phyloP scores from a whole-genome alignment of 805 yeast species.

The Candida endomychidarum region DNA sequence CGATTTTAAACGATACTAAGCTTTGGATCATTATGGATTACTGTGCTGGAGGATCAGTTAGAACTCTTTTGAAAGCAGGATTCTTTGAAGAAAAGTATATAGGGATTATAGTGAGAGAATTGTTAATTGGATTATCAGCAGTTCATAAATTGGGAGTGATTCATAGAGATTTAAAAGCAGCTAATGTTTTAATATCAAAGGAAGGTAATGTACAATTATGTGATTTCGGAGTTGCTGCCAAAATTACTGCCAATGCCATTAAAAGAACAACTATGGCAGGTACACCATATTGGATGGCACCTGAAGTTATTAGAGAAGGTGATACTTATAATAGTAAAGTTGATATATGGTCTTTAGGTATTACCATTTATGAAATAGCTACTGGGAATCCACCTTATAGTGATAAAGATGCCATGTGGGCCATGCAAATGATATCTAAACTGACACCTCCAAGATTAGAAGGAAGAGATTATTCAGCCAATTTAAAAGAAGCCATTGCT shows the following conservation, averaged over 20 bases:
- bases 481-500: constrained; percentile 85
- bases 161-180: constrained; percentile 96
- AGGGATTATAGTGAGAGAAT: constrained; percentile 82
- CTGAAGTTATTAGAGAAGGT: constrained; percentile 94
- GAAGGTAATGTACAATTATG: constrained; percentile 90
- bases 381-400: constrained; percentile 98
- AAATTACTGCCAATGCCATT: constrained; percentile 67
- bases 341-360: constrained; percentile 97
- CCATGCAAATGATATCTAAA: constrained; percentile 89
- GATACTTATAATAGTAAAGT: constrained; percentile 86
- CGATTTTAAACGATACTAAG: constrained; percentile 82
- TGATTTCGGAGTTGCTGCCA: constrained; percentile 99
- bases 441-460: constrained; percentile 94
- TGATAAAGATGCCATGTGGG: constrained; percentile 91
- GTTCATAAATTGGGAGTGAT: constrained; percentile 90
- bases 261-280: constrained; percentile 95
- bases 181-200: constrained; percentile 84
- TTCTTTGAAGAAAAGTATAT: constrained; percentile 80
- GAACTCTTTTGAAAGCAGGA: constrained; percentile 86
- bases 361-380: constrained; percentile 89
- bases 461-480: constrained; percentile 76
- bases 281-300: constrained; percentile 99
- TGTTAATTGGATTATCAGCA: constrained; percentile 70
- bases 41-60: constrained; percentile 93
- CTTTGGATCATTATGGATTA: constrained; percentile 97